A percentile compares a stretch with the other conserved stretches of the same genome.
phyloP scores from a whole-genome alignment of 1,284 basidiomycete genomes.

The Meira miltonrushii region DNA sequence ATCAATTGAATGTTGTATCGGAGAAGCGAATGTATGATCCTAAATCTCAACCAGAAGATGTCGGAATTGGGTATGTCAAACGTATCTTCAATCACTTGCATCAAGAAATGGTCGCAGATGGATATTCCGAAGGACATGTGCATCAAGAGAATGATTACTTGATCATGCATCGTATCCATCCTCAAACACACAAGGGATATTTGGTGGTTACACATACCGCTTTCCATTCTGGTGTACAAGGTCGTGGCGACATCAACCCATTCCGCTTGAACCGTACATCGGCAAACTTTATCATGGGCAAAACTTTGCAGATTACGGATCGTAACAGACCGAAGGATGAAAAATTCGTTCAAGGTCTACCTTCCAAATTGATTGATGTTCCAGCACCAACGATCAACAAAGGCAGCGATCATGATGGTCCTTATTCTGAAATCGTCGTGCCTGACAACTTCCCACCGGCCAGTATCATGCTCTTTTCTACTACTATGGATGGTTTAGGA shows the following conservation, averaged over 20 bases:
- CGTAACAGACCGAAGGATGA: conserved; percentile 19
- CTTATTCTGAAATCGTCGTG: conserved; percentile 32
- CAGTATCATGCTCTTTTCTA: conserved; percentile 44
- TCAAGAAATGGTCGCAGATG: conserved; percentile 41
- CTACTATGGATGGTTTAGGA: conserved; percentile 33
- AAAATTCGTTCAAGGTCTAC: conserved; percentile 28
- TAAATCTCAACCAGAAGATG: conserved; percentile 21
- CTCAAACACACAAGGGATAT: conserved; percentile 42
- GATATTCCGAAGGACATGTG: conserved; percentile 39
- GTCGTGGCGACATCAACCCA: conserved; percentile 31
- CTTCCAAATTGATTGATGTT: conserved; percentile 25
- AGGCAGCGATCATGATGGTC: conserved; percentile 16
- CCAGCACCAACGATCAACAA: conserved; percentile 1
- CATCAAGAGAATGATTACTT: conserved; percentile 45
- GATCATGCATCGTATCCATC: conserved; percentile 42
- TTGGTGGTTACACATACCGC: conserved; percentile 42
- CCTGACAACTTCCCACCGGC: conserved; percentile 45
- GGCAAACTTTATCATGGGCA: conserved; percentile 37
- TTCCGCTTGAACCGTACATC: conserved; percentile 37
- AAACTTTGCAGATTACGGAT: conserved; percentile 30
- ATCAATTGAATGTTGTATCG: conserved; percentile 37
- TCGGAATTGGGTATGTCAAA: conserved; percentile 36
- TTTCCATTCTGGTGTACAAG: conserved; percentile 25
- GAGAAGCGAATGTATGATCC: conserved; percentile 35
- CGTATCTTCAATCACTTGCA: conserved; percentile 44